Evolutionary conservation across 805 yeast species (phyloP), one percentile per base, ranked within the genome.

Genomic region (Maudiozyma pseudohumilis): DNA sequence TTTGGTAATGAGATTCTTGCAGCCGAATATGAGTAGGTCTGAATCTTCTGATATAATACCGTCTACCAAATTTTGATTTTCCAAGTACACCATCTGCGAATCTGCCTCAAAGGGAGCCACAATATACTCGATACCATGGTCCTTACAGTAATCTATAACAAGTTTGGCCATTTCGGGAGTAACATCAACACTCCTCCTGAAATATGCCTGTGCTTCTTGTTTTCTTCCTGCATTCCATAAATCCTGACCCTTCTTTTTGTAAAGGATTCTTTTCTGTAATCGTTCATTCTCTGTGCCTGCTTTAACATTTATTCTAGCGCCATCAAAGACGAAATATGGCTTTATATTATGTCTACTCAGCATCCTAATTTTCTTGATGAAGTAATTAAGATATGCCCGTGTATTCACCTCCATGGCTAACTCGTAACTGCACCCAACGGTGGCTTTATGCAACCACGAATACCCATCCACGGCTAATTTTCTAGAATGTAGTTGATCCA

Each of bases 21-120:
- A 82, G 0, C 98, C 98, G 64, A 88, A 89, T 1, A 89, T 70
- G 21, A 89, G 64, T 44, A 89, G 65, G 60, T 89, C 98, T 1
- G 96, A 86, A 55, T 89, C 98, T 53, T 89, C 98, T 32, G 94
- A 78, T 9, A 89, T 66, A 6, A 89, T 82, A 0, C 88, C 96
- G 43, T 85, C 80, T 8, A 85, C 89, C 1, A 74, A 38, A 0
- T 88, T 89, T 1, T 60, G 45, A 43, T 74, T 74, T 55, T 88
- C 96, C 29, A 89, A 66, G 49, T 77, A 85, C 9, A 87, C 96
- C 80, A 89, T 75, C 56, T 89, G 97, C 1, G 97, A 82, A 56
- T 89, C 98, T 1, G 97, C 97, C 60, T 89, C 98, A 55, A 86
- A 89, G 0, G 98, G 98, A 0, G 98, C 96, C 5, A 89, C 97